phyloP scores from a whole-genome alignment of 2,329 filamentous ascomycete species.

The Metarhizium humberi region DNA sequence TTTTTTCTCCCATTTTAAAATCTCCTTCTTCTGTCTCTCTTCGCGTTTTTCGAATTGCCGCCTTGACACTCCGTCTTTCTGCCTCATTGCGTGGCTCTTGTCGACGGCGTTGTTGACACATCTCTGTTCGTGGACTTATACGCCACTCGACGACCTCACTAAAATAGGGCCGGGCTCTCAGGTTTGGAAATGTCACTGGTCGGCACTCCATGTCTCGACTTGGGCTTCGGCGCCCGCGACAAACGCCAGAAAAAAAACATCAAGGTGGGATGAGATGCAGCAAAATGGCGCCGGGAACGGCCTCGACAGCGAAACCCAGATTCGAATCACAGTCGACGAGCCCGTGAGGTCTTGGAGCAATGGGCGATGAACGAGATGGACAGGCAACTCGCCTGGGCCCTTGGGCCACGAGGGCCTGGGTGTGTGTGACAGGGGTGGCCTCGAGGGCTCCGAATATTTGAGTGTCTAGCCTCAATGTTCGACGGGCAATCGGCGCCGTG shows the following conservation, averaged over 20 bases:
- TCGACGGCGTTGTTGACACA: not conserved
- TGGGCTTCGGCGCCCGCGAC: not conserved
- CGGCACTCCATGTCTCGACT: not conserved
- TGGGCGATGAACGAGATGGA: not conserved
- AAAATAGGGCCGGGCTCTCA: not conserved
- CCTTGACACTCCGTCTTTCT: not conserved
- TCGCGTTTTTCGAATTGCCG: constrained; percentile 6
- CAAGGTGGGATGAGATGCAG: not conserved
- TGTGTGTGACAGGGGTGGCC: constrained; percentile 4
- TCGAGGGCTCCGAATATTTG: not conserved
- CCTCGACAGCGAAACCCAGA: not conserved
- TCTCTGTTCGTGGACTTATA: constrained; percentile 3
- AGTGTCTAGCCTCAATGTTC: not conserved
- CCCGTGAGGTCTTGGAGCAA: not conserved
- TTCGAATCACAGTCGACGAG: not conserved
- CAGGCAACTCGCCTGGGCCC: not conserved
- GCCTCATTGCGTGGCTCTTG: not conserved
- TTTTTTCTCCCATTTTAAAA: constrained; percentile 13
- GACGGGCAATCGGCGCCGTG: too few species aligned
- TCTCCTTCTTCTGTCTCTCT: constrained; percentile 9
- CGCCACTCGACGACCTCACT: not conserved
- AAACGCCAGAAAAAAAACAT: not conserved
- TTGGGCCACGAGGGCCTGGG: constrained; percentile 3
- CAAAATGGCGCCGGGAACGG: not conserved
- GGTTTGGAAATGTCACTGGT: not conserved